phyloP scores from a whole-genome alignment of 176 grass and related monocot genomes.

The Stipa capillata region DNA sequence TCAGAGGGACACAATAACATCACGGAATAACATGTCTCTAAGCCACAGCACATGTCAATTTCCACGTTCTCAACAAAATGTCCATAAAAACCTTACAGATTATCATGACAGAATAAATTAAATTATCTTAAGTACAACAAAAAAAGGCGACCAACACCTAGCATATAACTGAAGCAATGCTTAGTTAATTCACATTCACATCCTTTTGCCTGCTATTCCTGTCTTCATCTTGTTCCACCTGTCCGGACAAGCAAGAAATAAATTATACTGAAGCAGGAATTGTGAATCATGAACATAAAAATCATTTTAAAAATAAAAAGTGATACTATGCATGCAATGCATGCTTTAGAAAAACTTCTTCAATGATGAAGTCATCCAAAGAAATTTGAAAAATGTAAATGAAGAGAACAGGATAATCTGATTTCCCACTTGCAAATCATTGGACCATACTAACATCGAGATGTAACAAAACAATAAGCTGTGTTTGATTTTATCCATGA shows the following conservation, averaged over 20 bases:
- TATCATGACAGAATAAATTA: background rate
- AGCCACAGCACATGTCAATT: background rate
- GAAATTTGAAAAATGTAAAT: background rate
- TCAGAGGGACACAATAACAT: background rate
- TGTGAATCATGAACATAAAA: background rate
- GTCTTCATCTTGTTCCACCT: slow-evolving; percentile 31
- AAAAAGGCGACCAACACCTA: background rate
- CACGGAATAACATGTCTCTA: background rate
- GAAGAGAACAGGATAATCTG: background rate
- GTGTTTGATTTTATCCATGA: background rate
- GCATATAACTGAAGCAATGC: background rate
- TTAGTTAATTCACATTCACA: background rate
- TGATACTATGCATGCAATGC: background rate
- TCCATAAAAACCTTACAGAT: background rate
- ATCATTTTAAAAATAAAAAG: background rate
- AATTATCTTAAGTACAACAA: background rate
- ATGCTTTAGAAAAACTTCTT: background rate
- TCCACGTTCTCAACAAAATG: background rate
- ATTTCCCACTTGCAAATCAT: background rate
- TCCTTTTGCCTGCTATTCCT: background rate
- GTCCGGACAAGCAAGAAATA: background rate
- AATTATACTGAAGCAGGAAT: background rate
- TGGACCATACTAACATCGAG: background rate
- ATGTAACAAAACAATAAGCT: background rate
- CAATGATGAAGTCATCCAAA: background rate